phyloP scores from a whole-genome alignment of 345 rosid species.

The Mangifera indica region DNA sequence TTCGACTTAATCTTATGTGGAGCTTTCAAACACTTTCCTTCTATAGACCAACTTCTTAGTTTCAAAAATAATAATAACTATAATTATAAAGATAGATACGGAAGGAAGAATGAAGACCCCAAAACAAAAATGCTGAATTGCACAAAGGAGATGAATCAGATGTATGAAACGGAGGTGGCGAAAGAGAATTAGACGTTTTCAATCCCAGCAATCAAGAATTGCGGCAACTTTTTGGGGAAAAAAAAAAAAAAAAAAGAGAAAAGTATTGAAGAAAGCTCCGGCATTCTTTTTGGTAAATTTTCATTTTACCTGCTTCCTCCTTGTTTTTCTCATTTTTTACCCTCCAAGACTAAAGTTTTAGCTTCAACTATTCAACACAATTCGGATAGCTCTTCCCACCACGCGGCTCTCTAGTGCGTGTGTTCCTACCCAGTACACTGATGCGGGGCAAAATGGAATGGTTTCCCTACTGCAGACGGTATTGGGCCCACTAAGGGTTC shows the following conservation, averaged over 20 bases:
- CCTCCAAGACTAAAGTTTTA: conserved; percentile 21
- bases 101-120: not conserved
- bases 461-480: conserved; percentile 33
- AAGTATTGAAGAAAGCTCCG: conserved; percentile 11
- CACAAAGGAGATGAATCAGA: too few relatives aligned
- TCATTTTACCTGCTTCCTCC: conserved; percentile 11
- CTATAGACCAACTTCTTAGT: not conserved
- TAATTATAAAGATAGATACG: not conserved
- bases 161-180: too few relatives aligned
- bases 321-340: not conserved
- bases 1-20: too few relatives aligned
- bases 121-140: too few relatives aligned
- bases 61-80: too few relatives aligned
- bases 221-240: conserved; percentile 8
- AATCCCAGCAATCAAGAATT: conserved; percentile 1
- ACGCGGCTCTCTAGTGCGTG: conserved; percentile 30
- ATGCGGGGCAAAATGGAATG: conserved; percentile 43
- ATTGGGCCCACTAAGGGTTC: conserved; percentile 37
- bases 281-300: conserved; percentile 44
- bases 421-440: conserved; percentile 1
- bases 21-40: too few relatives aligned
- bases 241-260: too few relatives aligned
- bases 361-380: not conserved
- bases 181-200: too few relatives aligned
- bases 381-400: not conserved